Conservation (phyloP, 768 basidiomycete genomes). For the Suillus variegatus region DNA sequence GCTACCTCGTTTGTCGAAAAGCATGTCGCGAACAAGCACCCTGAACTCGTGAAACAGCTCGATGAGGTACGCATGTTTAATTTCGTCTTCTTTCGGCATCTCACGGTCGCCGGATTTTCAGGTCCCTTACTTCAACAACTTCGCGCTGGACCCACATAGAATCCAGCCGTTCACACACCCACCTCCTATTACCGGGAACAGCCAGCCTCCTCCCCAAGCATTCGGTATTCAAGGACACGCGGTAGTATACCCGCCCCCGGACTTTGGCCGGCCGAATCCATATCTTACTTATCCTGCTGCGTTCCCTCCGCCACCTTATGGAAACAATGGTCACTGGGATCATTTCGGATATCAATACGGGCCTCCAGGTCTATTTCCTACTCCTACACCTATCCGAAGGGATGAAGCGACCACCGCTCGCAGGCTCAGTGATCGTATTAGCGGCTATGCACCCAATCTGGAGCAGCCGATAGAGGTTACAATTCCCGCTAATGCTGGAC, state of each 20-base stretch:
- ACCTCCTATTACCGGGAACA: constrained; percentile 65
- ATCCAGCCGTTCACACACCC: constrained; percentile 85
- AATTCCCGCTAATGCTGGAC: constrained; percentile 66
- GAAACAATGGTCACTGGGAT: constrained; percentile 45
- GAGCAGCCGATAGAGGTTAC: constrained; percentile 42
- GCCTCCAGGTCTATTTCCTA: constrained; percentile 34
- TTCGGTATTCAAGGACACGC: constrained; percentile 72
- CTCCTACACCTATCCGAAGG: constrained; percentile 47
- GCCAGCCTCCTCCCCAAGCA: constrained; percentile 80
- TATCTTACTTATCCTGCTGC: constrained; percentile 39
- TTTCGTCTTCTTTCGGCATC: constrained; percentile 10
- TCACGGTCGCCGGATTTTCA: constrained; percentile 35
- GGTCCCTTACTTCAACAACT: constrained; percentile 93
- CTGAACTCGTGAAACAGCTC: constrained; percentile 78
- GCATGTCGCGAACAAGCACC: constrained; percentile 94
- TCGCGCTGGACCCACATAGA: constrained; percentile 93
- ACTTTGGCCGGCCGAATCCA: constrained; percentile 41
- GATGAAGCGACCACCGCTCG: constrained; percentile 61
- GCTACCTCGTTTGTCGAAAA: constrained; percentile 97
- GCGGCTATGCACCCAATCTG: constrained; percentile 64
- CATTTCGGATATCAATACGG: constrained; percentile 45
- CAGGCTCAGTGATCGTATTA: constrained; percentile 78
- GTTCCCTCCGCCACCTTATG: constrained; percentile 39
- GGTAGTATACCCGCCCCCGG: constrained; percentile 47
- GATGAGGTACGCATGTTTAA: constrained; percentile 66